Percentiles rank a stretch among this genome's conserved stretches.
Conservation (phyloP, 2,329 filamentous ascomycete species). For the Fusarium domesticum region DNA sequence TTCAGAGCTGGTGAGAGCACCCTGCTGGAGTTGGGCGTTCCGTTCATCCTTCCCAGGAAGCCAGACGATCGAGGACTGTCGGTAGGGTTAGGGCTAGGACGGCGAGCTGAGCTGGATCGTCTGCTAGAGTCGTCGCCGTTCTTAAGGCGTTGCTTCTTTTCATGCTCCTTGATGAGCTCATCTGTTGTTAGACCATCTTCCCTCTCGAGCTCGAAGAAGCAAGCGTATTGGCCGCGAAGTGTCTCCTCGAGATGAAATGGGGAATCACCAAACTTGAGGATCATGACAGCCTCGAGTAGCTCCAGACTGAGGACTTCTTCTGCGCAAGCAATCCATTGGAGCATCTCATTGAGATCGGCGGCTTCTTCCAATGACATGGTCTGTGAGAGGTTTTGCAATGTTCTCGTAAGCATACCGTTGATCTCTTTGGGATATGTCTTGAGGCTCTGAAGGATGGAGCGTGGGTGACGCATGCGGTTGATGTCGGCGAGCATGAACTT, state of each 20-base stretch:
- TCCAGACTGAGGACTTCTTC: constrained; percentile 43
- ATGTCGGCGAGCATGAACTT: constrained; percentile 51
- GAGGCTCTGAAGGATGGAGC: constrained; percentile 44
- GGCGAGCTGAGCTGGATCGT: constrained; percentile 22
- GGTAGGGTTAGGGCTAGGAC: constrained; percentile 17
- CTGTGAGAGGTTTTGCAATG: constrained; percentile 40
- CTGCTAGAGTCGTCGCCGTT: constrained; percentile 15
- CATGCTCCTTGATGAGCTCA: constrained; percentile 39
- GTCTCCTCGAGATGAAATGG: constrained; percentile 42
- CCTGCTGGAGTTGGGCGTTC: constrained; percentile 13
- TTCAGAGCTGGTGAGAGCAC: constrained; percentile 19
- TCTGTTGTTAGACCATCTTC: constrained; percentile 44
- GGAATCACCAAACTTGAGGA: constrained; percentile 41
- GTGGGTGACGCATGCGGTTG: constrained; percentile 43
- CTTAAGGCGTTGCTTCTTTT: constrained; percentile 29
- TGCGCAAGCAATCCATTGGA: constrained; percentile 46
- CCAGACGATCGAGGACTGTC: constrained; percentile 17
- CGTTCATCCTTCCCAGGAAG: constrained; percentile 14
- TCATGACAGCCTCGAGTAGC: constrained; percentile 43
- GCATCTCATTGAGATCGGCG: constrained; percentile 45
- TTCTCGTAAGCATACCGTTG: constrained; percentile 42
- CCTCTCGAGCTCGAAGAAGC: constrained; percentile 45
- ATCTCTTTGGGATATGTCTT: constrained; percentile 44
- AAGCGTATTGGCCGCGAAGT: constrained; percentile 43
- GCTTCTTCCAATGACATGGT: constrained; percentile 40